Percentiles rank a stretch among this genome's conserved stretches.
These are phyloP conservation scores for Turnera subulata DNA, from an alignment of 345 rosid species.

Conservation along the genomic window DNA sequence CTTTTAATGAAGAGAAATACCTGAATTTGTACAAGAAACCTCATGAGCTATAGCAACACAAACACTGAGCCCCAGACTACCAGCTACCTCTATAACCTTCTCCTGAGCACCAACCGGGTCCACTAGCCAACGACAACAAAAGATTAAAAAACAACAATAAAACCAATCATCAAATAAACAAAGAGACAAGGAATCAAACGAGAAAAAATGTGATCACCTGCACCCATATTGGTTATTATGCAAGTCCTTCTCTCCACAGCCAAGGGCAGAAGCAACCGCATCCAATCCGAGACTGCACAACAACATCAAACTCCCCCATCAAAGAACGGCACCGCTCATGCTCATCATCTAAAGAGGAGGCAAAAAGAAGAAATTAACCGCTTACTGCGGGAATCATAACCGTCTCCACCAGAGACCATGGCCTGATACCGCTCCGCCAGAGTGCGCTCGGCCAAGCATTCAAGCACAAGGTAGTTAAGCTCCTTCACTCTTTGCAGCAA, in stretches of 20 bases:
- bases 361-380: neutral
- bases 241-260: conserved; percentile 69
- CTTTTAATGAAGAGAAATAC: conserved; percentile 22
- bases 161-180: too few species aligned
- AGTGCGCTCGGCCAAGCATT: conserved; percentile 90
- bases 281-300: conserved; percentile 74
- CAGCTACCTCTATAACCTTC: conserved; percentile 63
- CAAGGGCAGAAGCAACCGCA: conserved; percentile 68
- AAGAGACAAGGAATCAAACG: neutral
- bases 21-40: conserved; percentile 35
- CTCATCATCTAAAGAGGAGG: neutral
- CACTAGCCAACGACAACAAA: conserved; percentile 36
- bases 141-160: neutral
- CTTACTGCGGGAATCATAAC: conserved; percentile 75
- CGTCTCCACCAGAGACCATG: conserved; percentile 57
- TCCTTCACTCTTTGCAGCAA: conserved; percentile 63
- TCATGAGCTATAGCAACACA: conserved; percentile 81
- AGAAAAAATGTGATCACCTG: conserved; percentile 40
- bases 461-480: conserved; percentile 78
- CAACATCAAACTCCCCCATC: neutral
- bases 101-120: conserved; percentile 77
- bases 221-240: conserved; percentile 92
- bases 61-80: conserved; percentile 47
- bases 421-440: conserved; percentile 71
- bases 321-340: too few species aligned